Percentiles rank a stretch among this genome's conserved stretches.
Conservation (phyloP, 1,139 yeast species). For the Magnusiomyces fungicola region DNA sequence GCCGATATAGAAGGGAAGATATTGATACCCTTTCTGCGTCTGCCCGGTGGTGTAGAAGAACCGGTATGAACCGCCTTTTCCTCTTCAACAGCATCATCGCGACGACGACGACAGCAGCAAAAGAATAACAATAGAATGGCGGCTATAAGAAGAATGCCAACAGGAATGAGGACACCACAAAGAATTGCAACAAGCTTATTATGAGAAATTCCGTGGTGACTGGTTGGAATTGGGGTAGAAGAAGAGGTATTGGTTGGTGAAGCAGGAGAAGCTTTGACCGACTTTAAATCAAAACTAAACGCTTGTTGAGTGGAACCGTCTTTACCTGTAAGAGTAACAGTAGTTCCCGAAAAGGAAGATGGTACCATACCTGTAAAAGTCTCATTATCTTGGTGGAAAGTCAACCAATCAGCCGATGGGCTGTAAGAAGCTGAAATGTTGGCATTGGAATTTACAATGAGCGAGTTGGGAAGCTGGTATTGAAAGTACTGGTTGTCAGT, state of each 20-base stretch:
- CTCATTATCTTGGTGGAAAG: slow-evolving; percentile 6
- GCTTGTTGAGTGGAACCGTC: background rate
- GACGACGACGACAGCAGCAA: slow-evolving; percentile 46
- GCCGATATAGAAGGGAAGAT: slow-evolving; percentile 19
- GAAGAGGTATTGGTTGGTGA: background rate
- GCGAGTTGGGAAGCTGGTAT: slow-evolving; percentile 44
- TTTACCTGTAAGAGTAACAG: slow-evolving; percentile 6
- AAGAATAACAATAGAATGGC: slow-evolving; percentile 40
- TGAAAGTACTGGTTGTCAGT: slow-evolving; percentile 54
- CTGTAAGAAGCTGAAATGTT: slow-evolving; percentile 5
- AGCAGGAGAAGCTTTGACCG: background rate
- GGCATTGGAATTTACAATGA: slow-evolving; percentile 4
- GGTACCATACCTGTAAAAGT: slow-evolving; percentile 14
- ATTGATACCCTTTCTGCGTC: no score
- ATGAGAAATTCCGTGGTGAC: background rate
- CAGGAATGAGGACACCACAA: slow-evolving; percentile 80
- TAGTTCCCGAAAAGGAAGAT: slow-evolving; percentile 9
- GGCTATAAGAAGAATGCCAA: slow-evolving; percentile 42
- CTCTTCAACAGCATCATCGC: slow-evolving; percentile 20
- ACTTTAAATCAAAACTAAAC: background rate
- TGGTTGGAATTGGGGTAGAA: slow-evolving; percentile 4
- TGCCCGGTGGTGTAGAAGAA: no score
- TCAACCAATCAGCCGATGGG: slow-evolving; percentile 13
- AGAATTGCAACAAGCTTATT: slow-evolving; percentile 41
- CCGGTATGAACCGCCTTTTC: no score